Percentiles rank a stretch among this genome's conserved stretches.
Evolutionary conservation across 2,329 filamentous ascomycete species (phyloP).

Genomic region (Leptosphaerulina australis): DNA sequence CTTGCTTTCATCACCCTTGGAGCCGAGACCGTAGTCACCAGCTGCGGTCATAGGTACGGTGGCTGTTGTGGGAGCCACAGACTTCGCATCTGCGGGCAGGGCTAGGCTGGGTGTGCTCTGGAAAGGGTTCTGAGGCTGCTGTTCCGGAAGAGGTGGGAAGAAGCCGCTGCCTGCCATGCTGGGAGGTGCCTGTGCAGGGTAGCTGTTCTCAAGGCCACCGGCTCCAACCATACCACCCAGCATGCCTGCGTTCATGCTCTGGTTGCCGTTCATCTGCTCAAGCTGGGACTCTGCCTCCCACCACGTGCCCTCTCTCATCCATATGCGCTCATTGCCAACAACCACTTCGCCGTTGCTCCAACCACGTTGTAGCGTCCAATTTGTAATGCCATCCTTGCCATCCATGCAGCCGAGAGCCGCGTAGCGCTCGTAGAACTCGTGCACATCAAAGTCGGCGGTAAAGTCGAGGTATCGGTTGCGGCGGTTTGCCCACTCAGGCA

Average conservation of each 20-base stretch:
- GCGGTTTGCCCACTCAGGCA: conserved; percentile 96
- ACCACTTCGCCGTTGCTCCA: conserved; percentile 99
- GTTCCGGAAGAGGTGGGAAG: conserved; percentile 65
- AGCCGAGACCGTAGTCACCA: conserved; percentile 89
- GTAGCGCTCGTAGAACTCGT: conserved; percentile 89
- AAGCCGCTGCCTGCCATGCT: conserved; percentile 65
- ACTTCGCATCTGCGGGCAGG: conserved; percentile 50
- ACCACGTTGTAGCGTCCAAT: conserved; percentile 89
- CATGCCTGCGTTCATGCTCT: conserved; percentile 40
- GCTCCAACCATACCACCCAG: conserved; percentile 60
- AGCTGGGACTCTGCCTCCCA: conserved; percentile 98
- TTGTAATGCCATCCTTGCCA: conserved; percentile 90
- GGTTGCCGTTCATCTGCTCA: conserved; percentile 73
- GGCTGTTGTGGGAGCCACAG: conserved; percentile 64
- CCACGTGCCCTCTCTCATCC: conserved; percentile 94
- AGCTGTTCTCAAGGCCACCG: conserved; percentile 72
- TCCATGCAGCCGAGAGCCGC: conserved; percentile 82
- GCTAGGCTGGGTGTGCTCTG: conserved; percentile 54
- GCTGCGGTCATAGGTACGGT: conserved; percentile 59
- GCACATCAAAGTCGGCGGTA: conserved; percentile 92
- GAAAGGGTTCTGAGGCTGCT: conserved; percentile 73
- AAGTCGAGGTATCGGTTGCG: conserved; percentile 91
- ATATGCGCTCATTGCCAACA: conserved; percentile 87
- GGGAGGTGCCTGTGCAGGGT: conserved; percentile 64
- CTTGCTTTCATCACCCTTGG: conserved; percentile 74